Conservation (phyloP, 306 rosid genomes). For the Nissolia schottii region DNA sequence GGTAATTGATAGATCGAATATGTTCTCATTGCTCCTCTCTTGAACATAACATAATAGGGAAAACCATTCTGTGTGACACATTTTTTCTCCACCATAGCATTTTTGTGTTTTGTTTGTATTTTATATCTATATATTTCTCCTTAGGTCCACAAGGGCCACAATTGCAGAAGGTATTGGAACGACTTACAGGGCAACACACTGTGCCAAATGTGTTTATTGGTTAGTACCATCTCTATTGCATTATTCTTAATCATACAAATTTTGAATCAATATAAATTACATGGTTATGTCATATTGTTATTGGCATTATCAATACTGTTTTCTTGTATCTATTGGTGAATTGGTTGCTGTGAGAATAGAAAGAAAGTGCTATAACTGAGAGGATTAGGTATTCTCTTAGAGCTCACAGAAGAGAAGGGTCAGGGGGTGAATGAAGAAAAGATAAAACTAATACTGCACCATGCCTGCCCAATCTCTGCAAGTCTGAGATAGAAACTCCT, state of each 20-base stretch:
- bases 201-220: slow-evolving; percentile 98
- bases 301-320: background rate
- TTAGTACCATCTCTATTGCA: slow-evolving; percentile 28
- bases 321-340: background rate
- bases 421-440: background rate
- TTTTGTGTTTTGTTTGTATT: background rate
- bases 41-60: background rate
- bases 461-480: background rate
- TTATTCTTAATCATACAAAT: background rate
- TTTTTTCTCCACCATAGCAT: background rate
- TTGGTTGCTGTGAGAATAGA: background rate
- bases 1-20: background rate
- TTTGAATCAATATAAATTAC: background rate
- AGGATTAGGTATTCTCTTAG: background rate
- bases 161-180: slow-evolving; percentile 76
- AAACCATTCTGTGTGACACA: background rate
- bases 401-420: background rate
- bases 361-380: background rate
- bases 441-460: background rate
- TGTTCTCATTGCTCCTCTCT: background rate
- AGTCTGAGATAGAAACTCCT: background rate
- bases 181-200: slow-evolving; percentile 88
- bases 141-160: slow-evolving; percentile 98
- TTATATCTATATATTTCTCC: slow-evolving; percentile 12
- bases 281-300: background rate